These are phyloP conservation scores for Gossypium gossypioides DNA, from an alignment of 441 rosid species.

Conservation along the genomic window DNA sequence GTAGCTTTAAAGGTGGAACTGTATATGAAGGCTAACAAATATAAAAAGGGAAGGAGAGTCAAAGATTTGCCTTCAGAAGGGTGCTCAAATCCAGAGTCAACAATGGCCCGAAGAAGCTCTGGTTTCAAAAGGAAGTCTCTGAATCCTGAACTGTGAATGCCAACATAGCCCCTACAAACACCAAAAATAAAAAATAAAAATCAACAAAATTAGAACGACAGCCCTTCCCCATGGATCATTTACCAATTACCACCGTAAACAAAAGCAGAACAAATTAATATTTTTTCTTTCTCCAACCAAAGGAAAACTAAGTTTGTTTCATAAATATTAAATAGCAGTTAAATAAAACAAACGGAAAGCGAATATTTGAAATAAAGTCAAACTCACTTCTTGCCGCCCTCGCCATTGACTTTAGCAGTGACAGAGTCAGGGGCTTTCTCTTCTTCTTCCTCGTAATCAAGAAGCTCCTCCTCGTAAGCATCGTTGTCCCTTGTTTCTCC, in stretches of 20 bases:
- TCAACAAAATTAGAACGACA: background rate
- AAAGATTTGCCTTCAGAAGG: conserved; percentile 79
- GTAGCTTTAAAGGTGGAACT: background rate
- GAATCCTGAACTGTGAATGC: conserved; percentile 98
- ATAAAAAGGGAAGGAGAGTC: background rate
- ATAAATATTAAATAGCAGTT: background rate
- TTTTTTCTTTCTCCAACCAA: background rate
- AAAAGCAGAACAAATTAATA: background rate
- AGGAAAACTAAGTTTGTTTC: background rate
- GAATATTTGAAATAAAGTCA: background rate
- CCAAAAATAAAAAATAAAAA: background rate
- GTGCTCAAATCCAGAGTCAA: conserved; percentile 98
- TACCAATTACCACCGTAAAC: background rate
- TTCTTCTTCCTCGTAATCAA: conserved; percentile 94
- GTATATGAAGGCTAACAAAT: background rate
- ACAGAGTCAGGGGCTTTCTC: conserved; percentile 71
- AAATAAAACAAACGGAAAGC: background rate
- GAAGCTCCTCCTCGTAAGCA: conserved; percentile 95
- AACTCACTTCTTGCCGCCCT: conserved; percentile 74
- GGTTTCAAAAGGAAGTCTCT: conserved; percentile 98
- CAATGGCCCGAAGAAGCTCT: conserved; percentile 93
- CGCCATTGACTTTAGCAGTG: conserved; percentile 73
- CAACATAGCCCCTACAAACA: conserved; percentile 66
- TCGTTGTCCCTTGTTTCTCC: conserved; percentile 92
- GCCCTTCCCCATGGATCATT: background rate